Evolutionary conservation across 2,329 filamentous ascomycete genomes (phyloP).

Genomic region (Teratosphaeria viscida): DNA sequence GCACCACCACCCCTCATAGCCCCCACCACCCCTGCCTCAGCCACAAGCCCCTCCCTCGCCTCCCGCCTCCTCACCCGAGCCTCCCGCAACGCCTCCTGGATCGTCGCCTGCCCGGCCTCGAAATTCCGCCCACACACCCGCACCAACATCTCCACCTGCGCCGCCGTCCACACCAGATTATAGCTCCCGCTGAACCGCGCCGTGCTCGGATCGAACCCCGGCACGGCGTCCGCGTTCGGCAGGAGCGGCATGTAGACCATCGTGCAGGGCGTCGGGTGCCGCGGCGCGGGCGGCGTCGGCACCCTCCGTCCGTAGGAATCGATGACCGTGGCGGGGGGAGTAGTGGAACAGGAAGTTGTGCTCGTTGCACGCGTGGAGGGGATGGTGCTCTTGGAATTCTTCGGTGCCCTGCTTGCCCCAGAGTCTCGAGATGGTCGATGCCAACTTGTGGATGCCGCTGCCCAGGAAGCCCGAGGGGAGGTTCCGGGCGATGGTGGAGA

Average conservation of each 20-base stretch:
- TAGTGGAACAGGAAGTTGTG: constrained; percentile 26
- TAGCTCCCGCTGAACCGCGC: constrained; percentile 24
- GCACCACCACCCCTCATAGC: too few species aligned
- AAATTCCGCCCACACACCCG: constrained; percentile 20
- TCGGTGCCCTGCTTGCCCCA: constrained; percentile 26
- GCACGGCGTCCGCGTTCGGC: constrained; percentile 24
- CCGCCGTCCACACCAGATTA: constrained; percentile 25
- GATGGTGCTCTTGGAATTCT: constrained; percentile 26
- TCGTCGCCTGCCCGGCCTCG: constrained; percentile 14
- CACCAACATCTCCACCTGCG: constrained; percentile 25
- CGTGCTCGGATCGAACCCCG: constrained; percentile 23
- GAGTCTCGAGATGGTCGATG: constrained; percentile 16
- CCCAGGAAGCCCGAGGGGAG: constrained; percentile 23
- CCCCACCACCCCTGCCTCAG: too few species aligned
- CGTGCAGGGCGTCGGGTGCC: constrained; percentile 14
- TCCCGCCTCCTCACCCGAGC: constrained; percentile 16
- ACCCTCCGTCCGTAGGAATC: constrained; percentile 23
- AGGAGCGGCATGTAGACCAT: constrained; percentile 25
- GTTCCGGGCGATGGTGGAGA: constrained; percentile 24
- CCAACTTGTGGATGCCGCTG: constrained; percentile 19
- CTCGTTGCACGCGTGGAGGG: constrained; percentile 26
- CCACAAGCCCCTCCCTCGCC: constrained; percentile 1
- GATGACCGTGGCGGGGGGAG: constrained; percentile 16
- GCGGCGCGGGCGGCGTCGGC: constrained; percentile 19
- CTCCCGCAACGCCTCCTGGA: constrained; percentile 17